Percentiles rank a stretch among this genome's conserved stretches.
These are phyloP conservation scores for Sambucus nigra DNA, from an alignment of 129 eudicot species.

Conservation along the genomic window DNA sequence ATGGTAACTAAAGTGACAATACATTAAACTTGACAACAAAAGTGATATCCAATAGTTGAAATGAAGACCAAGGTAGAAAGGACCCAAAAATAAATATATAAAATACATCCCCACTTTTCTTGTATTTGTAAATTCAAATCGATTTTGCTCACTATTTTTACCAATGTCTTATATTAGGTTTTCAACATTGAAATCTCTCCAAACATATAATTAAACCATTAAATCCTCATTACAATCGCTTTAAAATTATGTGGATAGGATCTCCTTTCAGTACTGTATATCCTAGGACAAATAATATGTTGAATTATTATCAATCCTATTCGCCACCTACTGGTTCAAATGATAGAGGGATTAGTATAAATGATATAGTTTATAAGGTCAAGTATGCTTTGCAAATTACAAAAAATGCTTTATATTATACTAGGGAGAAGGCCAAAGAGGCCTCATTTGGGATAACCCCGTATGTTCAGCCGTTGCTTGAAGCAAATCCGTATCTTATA, in stretches of 20 bases:
- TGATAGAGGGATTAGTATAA: constrained; percentile 44
- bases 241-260: constrained; percentile 10
- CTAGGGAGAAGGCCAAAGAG: constrained; percentile 69
- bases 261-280: constrained; percentile 2
- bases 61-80: no score
- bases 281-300: constrained; percentile 22
- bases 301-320: constrained; percentile 31
- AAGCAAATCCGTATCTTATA: constrained; percentile 69
- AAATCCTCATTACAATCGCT: constrained; percentile 12
- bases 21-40: no score
- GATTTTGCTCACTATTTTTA: constrained; percentile 16
- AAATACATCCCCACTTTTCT: no score
- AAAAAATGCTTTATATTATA: constrained; percentile 40
- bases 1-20: no score
- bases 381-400: constrained; percentile 66
- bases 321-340: constrained; percentile 26
- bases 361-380: constrained; percentile 48
- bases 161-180: constrained; percentile 48
- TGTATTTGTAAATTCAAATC: neutral
- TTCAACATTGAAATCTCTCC: constrained; percentile 20
- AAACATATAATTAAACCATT: constrained; percentile 27
- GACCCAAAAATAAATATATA: no score
- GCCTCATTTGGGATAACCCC: constrained; percentile 50
- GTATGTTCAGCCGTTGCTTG: constrained; percentile 54
- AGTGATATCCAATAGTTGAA: no score